Evolutionary conservation across 257 asterid genomes (phyloP).

Genomic region (Solanum arcanum): DNA sequence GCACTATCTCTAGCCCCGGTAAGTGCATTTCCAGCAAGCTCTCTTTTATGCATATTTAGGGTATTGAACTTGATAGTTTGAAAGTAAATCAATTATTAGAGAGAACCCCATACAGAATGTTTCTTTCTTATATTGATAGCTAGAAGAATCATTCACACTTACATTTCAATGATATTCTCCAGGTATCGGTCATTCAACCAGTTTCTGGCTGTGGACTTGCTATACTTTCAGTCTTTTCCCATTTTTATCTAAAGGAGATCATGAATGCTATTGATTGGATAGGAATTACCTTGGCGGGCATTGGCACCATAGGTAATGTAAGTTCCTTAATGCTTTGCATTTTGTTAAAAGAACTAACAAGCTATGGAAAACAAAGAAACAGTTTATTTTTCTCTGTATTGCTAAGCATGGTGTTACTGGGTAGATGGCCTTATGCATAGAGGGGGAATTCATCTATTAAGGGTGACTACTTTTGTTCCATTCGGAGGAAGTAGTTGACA

Average conservation of each 20-base stretch:
- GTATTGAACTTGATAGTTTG: background rate
- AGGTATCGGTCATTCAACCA: constrained; percentile 97
- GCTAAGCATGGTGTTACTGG: background rate
- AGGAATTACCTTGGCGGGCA: constrained; percentile 85
- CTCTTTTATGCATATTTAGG: background rate
- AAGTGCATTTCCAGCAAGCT: constrained; percentile 11
- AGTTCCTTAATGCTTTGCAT: constrained; percentile 2
- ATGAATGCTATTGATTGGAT: constrained; percentile 95
- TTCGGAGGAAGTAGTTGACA: background rate
- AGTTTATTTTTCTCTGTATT: background rate
- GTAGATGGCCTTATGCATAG: background rate
- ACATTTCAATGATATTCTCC: background rate
- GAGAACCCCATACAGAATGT: background rate
- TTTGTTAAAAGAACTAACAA: background rate
- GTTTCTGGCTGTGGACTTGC: constrained; percentile 99
- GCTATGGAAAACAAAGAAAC: background rate
- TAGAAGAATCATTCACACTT: background rate
- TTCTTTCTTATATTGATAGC: background rate
- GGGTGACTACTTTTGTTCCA: background rate
- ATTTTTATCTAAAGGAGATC: constrained; percentile 90
- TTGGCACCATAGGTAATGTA: constrained; percentile 95
- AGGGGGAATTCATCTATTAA: background rate
- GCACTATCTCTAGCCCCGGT: constrained; percentile 98
- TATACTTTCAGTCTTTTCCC: constrained; percentile 90
- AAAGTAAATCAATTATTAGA: background rate